Evolutionary conservation across 495 filamentous ascomycete genomes (phyloP).

Genomic region (Podospora conica): DNA sequence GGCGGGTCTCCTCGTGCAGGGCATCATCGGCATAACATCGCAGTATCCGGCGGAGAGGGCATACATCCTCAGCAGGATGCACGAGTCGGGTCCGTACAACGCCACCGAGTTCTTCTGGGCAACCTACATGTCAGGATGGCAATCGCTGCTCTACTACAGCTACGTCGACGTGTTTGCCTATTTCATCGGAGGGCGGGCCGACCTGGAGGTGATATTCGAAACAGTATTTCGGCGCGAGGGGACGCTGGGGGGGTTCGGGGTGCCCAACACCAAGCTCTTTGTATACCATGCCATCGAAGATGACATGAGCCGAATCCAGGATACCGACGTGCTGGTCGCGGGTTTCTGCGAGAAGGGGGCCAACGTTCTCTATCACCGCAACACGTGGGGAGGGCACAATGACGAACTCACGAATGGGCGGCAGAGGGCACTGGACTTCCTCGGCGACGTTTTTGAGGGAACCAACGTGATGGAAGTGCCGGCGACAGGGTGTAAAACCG

Average conservation of each 20-base stretch:
- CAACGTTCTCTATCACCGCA: constrained; percentile 40
- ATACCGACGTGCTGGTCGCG: constrained; percentile 40
- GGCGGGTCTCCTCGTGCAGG: constrained; percentile 21
- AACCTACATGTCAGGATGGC: constrained; percentile 18
- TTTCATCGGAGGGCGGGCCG: constrained; percentile 31
- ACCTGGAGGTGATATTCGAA: constrained; percentile 21
- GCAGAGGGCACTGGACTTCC: constrained; percentile 20
- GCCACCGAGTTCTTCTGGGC: constrained; percentile 29
- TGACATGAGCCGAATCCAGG: constrained; percentile 37
- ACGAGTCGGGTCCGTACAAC: constrained; percentile 18
- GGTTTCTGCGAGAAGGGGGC: constrained; percentile 34
- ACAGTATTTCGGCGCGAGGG: constrained; percentile 30
- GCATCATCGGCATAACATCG: constrained; percentile 21
- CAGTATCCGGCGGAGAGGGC: constrained; percentile 24
- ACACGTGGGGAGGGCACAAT: constrained; percentile 33
- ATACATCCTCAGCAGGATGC: constrained; percentile 23
- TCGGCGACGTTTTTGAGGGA: constrained; percentile 15
- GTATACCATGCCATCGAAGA: constrained; percentile 48
- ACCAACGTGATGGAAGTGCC: constrained; percentile 2
- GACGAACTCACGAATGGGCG: constrained; percentile 24
- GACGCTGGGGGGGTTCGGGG: constrained; percentile 36
- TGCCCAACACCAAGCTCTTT: constrained; percentile 41
- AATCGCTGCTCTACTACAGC: constrained; percentile 24
- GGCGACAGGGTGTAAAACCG: constrained; percentile 11
- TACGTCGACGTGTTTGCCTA: constrained; percentile 36